Evolutionary conservation across 2,329 filamentous ascomycete species (phyloP), one percentile per base, ranked within the genome.

Genomic region (Trichoderma oligosporum): DNA sequence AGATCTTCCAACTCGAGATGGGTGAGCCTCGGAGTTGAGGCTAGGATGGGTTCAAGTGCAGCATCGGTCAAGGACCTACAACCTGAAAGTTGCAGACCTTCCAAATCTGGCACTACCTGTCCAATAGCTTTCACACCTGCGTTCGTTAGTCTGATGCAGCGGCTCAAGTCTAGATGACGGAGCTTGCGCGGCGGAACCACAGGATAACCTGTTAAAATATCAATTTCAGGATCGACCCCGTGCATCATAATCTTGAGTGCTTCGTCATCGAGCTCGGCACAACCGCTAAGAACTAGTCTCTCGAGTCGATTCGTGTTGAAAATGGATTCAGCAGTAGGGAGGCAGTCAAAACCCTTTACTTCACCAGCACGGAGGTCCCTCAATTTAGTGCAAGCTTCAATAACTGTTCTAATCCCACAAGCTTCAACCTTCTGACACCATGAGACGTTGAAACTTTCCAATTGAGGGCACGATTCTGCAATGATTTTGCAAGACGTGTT

Each of bases 1-100:
- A 97, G 78, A 64, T 97, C 92, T 71, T 99, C 94, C 2, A 97
- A 75, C 63, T 97, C 94, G 39, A 99, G 78, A 68, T 95, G 90
- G 0, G 89, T 92, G 16, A 99, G 81, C 4, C 82, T 79, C 1
- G 91, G 88, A 0, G 88, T 83, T 0, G 89, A 89, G 4, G 84
- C 85, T 2, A 97, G 74, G 18, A 97, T 78, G 1, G 84, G 80
- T 45, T 83, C 82, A 20, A 99, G 77, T 0, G 87, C 85, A 0
- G 79, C 80, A 65, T 97, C 90, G 0, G 85, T 89, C 49, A 97
- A 72, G 11, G 81, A 76, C n/a, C 78, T 78, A 67, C 91, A 92
- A 60, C 90, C 88, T 5, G 86, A 90, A 2, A 97, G 79, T 63
- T 93, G 88, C 2, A 99, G 79, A 0, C 89, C 91, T 73, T 96